Conservation (phyloP, 768 basidiomycete species). For the Suillus luteus region DNA sequence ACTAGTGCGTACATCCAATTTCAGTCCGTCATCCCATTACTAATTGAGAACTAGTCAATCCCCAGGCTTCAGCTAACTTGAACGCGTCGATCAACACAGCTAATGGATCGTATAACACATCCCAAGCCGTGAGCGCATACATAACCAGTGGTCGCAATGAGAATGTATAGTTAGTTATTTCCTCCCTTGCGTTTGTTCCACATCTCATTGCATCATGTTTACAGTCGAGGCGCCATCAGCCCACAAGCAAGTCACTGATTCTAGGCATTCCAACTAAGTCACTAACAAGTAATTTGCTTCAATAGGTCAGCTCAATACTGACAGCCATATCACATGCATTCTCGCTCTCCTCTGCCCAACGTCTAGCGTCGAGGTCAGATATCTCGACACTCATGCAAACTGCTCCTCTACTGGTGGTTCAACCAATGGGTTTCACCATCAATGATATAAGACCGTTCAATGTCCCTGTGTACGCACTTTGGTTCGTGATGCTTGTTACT, state of each 20-base stretch:
- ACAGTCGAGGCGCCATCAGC: constrained; percentile 24
- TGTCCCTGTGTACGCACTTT: constrained; percentile 49
- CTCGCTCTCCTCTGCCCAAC: constrained; percentile 33
- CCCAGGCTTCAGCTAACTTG: constrained; percentile 41
- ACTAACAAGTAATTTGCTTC: not conserved
- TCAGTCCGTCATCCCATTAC: not conserved
- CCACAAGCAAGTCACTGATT: constrained; percentile 14
- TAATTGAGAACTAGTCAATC: constrained; percentile 37
- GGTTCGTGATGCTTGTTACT: not conserved
- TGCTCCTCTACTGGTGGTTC: constrained; percentile 51
- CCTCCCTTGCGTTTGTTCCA: not conserved
- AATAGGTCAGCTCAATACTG: constrained; percentile 35
- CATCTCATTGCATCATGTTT: not conserved
- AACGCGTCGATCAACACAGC: constrained; percentile 38
- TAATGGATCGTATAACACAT: constrained; percentile 49
- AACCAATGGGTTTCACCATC: constrained; percentile 50
- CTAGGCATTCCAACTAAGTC: constrained; percentile 5
- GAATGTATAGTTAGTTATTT: constrained; percentile 51
- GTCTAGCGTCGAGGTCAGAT: constrained; percentile 30
- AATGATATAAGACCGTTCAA: constrained; percentile 60
- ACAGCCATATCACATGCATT: constrained; percentile 41
- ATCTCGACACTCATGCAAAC: constrained; percentile 39
- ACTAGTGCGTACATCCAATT: constrained; percentile 42
- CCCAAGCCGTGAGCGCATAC: constrained; percentile 50
- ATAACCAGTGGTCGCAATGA: constrained; percentile 56